Evolutionary conservation across 768 basidiomycete species (phyloP), one percentile per base, ranked within the genome.

Genomic region (Amanita thiersii): DNA sequence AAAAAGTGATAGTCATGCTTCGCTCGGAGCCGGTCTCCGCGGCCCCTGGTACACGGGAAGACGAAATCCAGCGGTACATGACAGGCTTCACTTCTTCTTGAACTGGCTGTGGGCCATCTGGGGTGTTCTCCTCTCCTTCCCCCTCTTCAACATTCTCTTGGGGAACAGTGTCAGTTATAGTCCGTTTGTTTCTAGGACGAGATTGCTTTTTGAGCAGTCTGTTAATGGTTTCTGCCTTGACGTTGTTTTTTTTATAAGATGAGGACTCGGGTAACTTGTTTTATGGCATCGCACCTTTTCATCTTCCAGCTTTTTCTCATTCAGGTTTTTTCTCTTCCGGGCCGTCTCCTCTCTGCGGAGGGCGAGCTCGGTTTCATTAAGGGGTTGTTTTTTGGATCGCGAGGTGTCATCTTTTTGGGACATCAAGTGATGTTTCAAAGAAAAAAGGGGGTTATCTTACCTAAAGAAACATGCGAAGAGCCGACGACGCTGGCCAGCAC

Each of bases 171-270:
- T 43, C 59, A 1, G 70, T 72, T 11, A 69, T 68, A n/a, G 66
- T 71, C 8, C 79, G 75, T 49, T 75, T 81, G 37, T 69, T 74
- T 32, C 75, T 72, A 2, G 82, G 70, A 7, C 81, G 73, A 12
- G 81, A 79, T 54, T 87, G 86, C 59, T 90, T 91, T 57, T 88
- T 88, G 38, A 92, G 72, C 10, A 92, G 70, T 19, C 89, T 81
- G 51, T 90, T 90, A 57, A 92, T 91, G 0, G 89, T 91, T 52
- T 91, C 89, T 17, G 78, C 78, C 85, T 89, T 50, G 25, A 40
- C 33, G 12, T 33, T 9, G n/a, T n/a, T n/a, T n/a, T n/a, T n/a
- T n/a, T n/a, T n/a, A n/a, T n/a, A n/a, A n/a, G n/a, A 38, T 29
- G 21, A 23, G 40, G 23, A 25, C 25, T 5, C 5, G 19, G 3